phyloP scores from a whole-genome alignment of 345 rosid species.

The Melaleuca alternifolia region DNA sequence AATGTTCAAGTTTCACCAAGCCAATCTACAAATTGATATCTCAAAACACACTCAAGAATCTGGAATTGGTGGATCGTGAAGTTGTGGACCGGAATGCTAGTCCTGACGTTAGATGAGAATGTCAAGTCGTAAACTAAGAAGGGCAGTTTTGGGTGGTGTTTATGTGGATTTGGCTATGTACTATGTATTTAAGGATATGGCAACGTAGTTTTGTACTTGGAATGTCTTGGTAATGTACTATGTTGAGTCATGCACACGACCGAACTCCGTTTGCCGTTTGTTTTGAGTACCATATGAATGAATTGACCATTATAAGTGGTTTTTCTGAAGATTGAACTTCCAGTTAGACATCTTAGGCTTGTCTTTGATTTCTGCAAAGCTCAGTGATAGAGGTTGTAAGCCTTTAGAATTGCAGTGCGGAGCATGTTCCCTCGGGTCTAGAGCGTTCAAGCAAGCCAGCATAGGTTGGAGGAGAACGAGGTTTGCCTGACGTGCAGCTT shows the following conservation, averaged over 20 bases:
- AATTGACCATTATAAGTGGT: neutral
- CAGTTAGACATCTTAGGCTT: neutral
- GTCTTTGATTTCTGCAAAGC: neutral
- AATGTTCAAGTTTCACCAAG: no score
- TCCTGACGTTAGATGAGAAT: neutral
- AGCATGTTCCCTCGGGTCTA: no score
- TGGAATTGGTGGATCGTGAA: fast-evolving
- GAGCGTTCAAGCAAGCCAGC: no score
- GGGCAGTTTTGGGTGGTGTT: neutral
- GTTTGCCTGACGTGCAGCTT: no score
- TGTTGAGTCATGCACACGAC: neutral
- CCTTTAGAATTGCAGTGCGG: no score
- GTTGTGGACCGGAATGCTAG: neutral
- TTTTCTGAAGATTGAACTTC: neutral
- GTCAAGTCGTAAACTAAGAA: neutral
- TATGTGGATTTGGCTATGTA: neutral
- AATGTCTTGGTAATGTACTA: neutral
- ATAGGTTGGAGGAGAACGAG: no score
- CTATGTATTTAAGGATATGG: neutral
- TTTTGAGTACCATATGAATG: neutral
- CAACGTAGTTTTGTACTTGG: neutral
- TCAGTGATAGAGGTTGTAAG: neutral
- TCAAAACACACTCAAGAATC: neutral
- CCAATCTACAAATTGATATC: neutral
- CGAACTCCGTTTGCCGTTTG: neutral